phyloP scores from a whole-genome alignment of 1,284 basidiomycete genomes.

The Kwoniella shivajii region DNA sequence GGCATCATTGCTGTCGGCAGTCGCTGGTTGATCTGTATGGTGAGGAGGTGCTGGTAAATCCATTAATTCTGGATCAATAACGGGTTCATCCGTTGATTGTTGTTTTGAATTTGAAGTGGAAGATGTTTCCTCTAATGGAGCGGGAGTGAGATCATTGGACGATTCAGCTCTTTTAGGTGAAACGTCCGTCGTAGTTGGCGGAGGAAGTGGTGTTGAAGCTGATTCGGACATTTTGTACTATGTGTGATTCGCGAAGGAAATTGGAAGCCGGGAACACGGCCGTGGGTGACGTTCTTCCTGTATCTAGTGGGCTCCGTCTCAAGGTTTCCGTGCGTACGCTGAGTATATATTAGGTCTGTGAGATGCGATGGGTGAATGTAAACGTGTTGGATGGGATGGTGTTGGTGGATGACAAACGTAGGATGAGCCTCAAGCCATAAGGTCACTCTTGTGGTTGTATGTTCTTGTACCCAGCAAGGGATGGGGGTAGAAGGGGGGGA shows the following conservation, averaged over 20 bases:
- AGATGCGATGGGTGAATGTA: too few relatives aligned
- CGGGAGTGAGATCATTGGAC: constrained; percentile 4
- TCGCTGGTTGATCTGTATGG: constrained; percentile 3
- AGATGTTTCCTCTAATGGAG: neutral
- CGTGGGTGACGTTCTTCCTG: too few relatives aligned
- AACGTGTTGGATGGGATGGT: too few relatives aligned
- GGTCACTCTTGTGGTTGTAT: too few relatives aligned
- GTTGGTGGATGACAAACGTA: too few relatives aligned
- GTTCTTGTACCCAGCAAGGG: too few relatives aligned
- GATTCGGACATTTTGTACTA: constrained; percentile 3
- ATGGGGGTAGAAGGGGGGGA: too few relatives aligned
- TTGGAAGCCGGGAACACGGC: constrained; percentile 1
- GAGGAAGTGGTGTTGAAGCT: constrained; percentile 5
- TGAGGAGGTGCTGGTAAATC: constrained; percentile 38
- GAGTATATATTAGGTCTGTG: too few relatives aligned
- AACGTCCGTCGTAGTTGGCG: neutral
- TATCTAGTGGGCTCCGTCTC: too few relatives aligned
- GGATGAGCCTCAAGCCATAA: too few relatives aligned
- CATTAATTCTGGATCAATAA: constrained; percentile 43
- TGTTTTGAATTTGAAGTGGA: neutral
- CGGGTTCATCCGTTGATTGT: constrained; percentile 19
- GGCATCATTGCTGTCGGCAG: neutral
- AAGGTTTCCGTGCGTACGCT: too few relatives aligned
- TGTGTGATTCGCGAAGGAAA: too few relatives aligned
- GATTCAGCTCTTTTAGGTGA: neutral